Percentiles rank a stretch among this genome's conserved stretches.
Conservation (phyloP, 2,329 filamentous ascomycete genomes). For the Sporothrix phasma region DNA sequence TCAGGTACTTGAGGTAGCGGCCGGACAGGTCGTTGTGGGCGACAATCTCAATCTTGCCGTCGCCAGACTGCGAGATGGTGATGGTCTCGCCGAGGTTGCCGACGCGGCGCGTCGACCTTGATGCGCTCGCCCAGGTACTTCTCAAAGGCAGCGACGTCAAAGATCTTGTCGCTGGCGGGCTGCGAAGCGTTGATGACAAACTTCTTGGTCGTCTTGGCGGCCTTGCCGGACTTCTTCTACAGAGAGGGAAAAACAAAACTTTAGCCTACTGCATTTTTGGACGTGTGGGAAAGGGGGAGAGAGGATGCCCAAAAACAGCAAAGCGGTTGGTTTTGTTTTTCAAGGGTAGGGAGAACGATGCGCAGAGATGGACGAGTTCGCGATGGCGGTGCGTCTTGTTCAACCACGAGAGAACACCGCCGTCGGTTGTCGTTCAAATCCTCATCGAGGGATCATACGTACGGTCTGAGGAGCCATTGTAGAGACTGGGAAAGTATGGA, state of each 20-base stretch:
- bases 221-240: slow-evolving; percentile 58
- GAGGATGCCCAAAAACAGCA: slow-evolving; percentile 65
- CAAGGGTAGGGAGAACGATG: not conserved
- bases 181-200: slow-evolving; percentile 99
- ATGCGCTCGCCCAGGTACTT: slow-evolving; percentile 99
- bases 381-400: not conserved
- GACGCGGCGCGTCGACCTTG: slow-evolving; percentile 97
- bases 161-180: slow-evolving; percentile 99
- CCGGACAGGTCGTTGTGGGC: slow-evolving; percentile 97
- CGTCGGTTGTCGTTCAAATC: not conserved
- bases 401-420: not conserved
- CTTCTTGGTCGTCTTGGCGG: slow-evolving; percentile 76
- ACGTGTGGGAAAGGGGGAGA: not conserved
- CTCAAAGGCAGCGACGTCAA: slow-evolving; percentile 96
- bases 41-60: slow-evolving; percentile 97
- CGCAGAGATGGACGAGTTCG: not conserved
- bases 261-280: slow-evolving; percentile 88
- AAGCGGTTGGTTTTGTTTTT: slow-evolving; percentile 52
- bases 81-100: slow-evolving; percentile 95
- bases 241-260: slow-evolving; percentile 42
- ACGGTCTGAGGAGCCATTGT: slow-evolving; percentile 81
- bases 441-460: slow-evolving; percentile 49
- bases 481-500: slow-evolving; percentile 22
- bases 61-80: slow-evolving; percentile 79
- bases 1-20: slow-evolving; percentile 99